phyloP scores from a whole-genome alignment of 2,329 filamentous ascomycete species.

The Ceratocystis cubensis region DNA sequence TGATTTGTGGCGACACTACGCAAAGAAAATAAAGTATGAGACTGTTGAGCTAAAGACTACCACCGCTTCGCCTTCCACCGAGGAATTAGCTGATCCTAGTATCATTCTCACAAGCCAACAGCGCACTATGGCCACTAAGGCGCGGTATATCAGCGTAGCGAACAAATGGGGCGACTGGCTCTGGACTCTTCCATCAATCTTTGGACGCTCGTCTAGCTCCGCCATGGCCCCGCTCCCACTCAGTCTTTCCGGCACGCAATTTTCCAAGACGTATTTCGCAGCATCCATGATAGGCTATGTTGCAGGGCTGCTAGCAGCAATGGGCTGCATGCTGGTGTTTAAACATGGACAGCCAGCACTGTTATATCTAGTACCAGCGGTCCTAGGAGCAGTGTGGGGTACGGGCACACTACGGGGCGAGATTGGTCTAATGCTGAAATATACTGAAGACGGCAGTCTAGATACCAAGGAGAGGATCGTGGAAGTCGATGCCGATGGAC shows the following conservation, averaged over 20 bases:
- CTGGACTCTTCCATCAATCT: constrained; percentile 45
- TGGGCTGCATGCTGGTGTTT: constrained; percentile 64
- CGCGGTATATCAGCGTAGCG: constrained; percentile 45
- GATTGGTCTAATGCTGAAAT: constrained; percentile 62
- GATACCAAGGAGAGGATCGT: constrained; percentile 44
- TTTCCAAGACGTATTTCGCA: constrained; percentile 76
- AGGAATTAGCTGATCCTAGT: no score
- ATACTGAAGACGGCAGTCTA: constrained; percentile 57
- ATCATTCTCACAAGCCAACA: constrained; percentile 25
- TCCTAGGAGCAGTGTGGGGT: constrained; percentile 61
- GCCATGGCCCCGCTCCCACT: neutral
- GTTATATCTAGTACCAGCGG: constrained; percentile 80
- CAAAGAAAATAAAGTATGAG: constrained; percentile 46
- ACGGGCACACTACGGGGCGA: constrained; percentile 63
- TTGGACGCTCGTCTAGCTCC: constrained; percentile 21
- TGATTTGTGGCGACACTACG: constrained; percentile 75
- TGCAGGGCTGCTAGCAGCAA: constrained; percentile 61
- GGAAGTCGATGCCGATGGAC: constrained; percentile 40
- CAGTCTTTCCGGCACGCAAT: constrained; percentile 29
- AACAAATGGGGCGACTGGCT: constrained; percentile 73
- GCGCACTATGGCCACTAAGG: constrained; percentile 37
- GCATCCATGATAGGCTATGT: constrained; percentile 66
- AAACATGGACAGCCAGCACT: constrained; percentile 80
- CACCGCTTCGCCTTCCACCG: no score
- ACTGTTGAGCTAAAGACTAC: constrained; percentile 12